These are phyloP conservation scores for Articulospora tetracladia DNA, from an alignment of 495 filamentous ascomycete genomes.

Conservation along the genomic window DNA sequence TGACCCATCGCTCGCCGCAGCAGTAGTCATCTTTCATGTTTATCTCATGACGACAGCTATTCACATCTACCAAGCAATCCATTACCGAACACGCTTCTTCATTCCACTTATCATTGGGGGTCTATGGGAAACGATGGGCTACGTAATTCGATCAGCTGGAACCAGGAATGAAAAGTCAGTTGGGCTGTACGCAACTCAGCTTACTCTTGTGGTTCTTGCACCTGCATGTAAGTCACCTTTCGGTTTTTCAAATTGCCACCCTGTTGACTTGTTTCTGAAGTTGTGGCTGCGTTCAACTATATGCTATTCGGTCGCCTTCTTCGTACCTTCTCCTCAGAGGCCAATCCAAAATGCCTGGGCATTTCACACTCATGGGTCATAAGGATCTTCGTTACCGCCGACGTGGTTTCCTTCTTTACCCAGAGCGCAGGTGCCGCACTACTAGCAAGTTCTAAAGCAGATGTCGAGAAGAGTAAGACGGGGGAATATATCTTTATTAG, in stretches of 20 bases:
- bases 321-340: not conserved
- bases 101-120: constrained; percentile 47
- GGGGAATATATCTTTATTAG: constrained; percentile 2
- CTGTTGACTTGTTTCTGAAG: not conserved
- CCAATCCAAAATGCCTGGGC: not conserved
- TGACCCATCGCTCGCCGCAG: constrained; percentile 27
- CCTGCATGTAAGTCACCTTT: constrained; percentile 22
- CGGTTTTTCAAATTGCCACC: not conserved
- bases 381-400: not conserved
- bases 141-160: constrained; percentile 29
- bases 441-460: not conserved
- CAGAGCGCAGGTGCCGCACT: constrained; percentile 3
- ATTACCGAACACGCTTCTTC: constrained; percentile 32
- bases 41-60: constrained; percentile 23
- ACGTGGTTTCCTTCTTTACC: constrained; percentile 3
- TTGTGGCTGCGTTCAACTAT: constrained; percentile 8
- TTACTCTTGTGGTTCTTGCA: constrained; percentile 37
- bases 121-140: constrained; percentile 31
- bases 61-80: constrained; percentile 27
- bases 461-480: not conserved
- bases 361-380: constrained; percentile 3
- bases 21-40: constrained; percentile 28
- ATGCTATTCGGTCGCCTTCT: constrained; percentile 6
- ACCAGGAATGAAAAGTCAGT: constrained; percentile 31
- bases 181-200: constrained; percentile 21